These are phyloP conservation scores for Extremus antarcticus DNA, from an alignment of 495 filamentous ascomycete species.

Conservation along the genomic window DNA sequence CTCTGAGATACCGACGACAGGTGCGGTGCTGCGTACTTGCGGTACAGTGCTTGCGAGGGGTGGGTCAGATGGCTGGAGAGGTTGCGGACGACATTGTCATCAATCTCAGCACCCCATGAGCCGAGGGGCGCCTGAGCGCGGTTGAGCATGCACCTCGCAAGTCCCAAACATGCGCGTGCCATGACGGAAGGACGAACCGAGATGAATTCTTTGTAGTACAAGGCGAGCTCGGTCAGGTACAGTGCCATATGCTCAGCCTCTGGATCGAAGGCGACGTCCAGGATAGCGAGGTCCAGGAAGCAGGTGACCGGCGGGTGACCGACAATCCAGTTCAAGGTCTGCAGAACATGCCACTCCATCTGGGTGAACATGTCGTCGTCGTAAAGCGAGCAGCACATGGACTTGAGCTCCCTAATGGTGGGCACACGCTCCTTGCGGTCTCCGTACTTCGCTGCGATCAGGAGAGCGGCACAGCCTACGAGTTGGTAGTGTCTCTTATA, in stretches of 20 bases:
- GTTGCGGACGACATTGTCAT: constrained; percentile 64
- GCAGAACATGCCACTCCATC: constrained; percentile 99
- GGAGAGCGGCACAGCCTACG: constrained; percentile 88
- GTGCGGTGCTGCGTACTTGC: constrained; percentile 78
- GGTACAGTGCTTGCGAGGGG: constrained; percentile 71
- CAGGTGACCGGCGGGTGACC: constrained; percentile 91
- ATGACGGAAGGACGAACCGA: constrained; percentile 80
- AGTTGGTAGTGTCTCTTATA: constrained; percentile 99
- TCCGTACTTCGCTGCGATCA: constrained; percentile 97
- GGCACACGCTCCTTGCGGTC: constrained; percentile 96
- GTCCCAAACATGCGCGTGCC: constrained; percentile 72
- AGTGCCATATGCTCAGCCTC: constrained; percentile 91
- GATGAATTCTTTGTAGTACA: constrained; percentile 95
- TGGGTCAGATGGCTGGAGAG: constrained; percentile 77
- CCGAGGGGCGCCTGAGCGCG: constrained; percentile 62
- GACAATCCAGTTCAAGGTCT: constrained; percentile 92
- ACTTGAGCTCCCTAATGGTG: constrained; percentile 88
- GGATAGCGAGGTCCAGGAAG: constrained; percentile 69
- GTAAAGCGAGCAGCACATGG: constrained; percentile 97
- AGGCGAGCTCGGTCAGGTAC: constrained; percentile 85
- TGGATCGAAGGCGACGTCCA: constrained; percentile 52
- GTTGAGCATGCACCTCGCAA: constrained; percentile 77
- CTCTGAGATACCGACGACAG: constrained; percentile 70
- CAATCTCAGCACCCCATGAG: constrained; percentile 74
- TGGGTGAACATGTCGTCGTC: constrained; percentile 99